Evolutionary conservation across 768 basidiomycete genomes (phyloP).

Genomic region (Solioccasus polychromus): DNA sequence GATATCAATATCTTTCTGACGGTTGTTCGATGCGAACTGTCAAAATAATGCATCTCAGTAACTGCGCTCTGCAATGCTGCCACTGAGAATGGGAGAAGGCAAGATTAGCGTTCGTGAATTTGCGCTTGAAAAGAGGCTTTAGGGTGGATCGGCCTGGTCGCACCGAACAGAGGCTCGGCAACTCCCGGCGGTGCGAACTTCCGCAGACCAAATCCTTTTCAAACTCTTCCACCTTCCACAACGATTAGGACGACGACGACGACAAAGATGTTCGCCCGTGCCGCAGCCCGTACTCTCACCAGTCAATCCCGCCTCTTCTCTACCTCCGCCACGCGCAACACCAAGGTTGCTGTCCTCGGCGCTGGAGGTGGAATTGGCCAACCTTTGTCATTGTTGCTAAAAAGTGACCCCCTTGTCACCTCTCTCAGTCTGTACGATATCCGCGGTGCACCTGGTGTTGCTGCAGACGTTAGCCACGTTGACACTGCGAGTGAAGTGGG

Average conservation of each 20-base stretch:
- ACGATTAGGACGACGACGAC: constrained; percentile 17
- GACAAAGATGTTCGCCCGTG: constrained; percentile 62
- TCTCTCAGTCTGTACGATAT: constrained; percentile 61
- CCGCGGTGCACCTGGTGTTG: constrained; percentile 63
- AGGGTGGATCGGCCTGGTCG: no score
- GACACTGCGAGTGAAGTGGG: constrained; percentile 84
- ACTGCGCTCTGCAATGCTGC: no score
- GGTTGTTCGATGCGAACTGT: no score
- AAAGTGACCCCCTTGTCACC: constrained; percentile 86
- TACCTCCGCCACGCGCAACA: constrained; percentile 63
- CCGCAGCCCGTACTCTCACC: constrained; percentile 56
- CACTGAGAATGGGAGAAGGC: no score
- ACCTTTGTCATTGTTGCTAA: constrained; percentile 84
- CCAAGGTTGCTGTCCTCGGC: constrained; percentile 95
- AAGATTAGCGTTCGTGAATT: no score
- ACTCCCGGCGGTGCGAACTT: no score
- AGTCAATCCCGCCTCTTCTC: constrained; percentile 69
- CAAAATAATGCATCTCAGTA: no score
- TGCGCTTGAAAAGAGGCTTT: no score
- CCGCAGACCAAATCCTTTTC: no score
- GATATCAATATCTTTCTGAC: no score
- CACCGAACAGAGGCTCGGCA: no score
- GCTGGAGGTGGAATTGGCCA: constrained; percentile 99
- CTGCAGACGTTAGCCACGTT: constrained; percentile 94
- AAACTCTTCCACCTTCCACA: constrained; percentile 9